A percentile compares a stretch with the other conserved stretches of the same genome.
phyloP scores from a whole-genome alignment of 768 basidiomycete species.

The Trametes coccinea region DNA sequence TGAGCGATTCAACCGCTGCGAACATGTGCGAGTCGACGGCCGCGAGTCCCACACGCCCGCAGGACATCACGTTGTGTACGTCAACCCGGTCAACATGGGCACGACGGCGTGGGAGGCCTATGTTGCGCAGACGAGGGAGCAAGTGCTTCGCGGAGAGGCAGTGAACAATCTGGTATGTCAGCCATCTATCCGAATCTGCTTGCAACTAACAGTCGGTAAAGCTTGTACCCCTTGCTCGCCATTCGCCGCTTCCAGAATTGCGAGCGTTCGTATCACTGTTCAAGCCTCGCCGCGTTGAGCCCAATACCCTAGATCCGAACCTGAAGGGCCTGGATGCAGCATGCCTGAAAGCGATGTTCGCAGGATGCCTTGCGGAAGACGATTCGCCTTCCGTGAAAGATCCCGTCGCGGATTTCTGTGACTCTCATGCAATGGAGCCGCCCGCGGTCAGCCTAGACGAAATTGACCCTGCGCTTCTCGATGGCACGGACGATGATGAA shows the following conservation, averaged over 20 bases:
- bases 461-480: conserved; percentile 3
- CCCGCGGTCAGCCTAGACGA: conserved; percentile 9
- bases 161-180: conserved; percentile 64
- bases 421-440: neutral
- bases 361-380: conserved; percentile 46
- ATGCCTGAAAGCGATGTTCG: conserved; percentile 69
- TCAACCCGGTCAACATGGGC: conserved; percentile 82
- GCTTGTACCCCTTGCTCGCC: conserved; percentile 84
- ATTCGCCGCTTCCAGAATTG: conserved; percentile 87
- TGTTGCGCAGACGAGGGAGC: conserved; percentile 41
- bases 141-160: conserved; percentile 43
- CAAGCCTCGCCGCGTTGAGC: conserved; percentile 71
- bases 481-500: conserved; percentile 31
- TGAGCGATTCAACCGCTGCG: conserved; percentile 78
- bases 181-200: neutral
- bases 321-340: conserved; percentile 69
- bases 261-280: conserved; percentile 80
- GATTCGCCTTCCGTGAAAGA: conserved; percentile 5
- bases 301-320: conserved; percentile 67
- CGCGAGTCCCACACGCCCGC: conserved; percentile 40
- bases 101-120: conserved; percentile 56
- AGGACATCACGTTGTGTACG: conserved; percentile 69
- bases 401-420: conserved; percentile 9
- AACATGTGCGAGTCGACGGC: conserved; percentile 49
- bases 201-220: conserved; percentile 29